Evolutionary conservation across 2,329 filamentous ascomycete genomes (phyloP), one percentile per base, ranked within the genome.

Genomic region (Zarea fungicola): DNA sequence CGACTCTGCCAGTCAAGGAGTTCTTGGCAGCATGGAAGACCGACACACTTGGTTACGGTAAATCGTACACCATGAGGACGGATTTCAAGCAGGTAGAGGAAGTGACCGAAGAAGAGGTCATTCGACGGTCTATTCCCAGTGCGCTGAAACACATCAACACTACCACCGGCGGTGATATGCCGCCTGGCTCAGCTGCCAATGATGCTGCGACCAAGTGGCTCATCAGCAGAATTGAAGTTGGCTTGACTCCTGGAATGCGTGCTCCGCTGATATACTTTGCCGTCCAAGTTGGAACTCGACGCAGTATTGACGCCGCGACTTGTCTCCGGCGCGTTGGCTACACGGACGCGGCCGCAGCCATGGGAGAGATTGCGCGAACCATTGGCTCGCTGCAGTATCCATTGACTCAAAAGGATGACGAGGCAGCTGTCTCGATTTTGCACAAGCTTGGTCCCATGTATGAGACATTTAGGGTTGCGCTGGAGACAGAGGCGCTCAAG

Each of bases 331-430:
- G 54, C 11, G 43, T 56, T 3, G 52, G 50, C 10, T 50, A 44
- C 18, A 16, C 34, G 5, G 39, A 44, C n/a, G 42, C 50, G 6
- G 49, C 50, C 6, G 21, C 19, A 3, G 22, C 53, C 9, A 51
- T 50, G 50, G 43, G 41, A 11, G 45, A 42, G 6, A 52, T 53
- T 45, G 52, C 54, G 5, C 37, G 51, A 14, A 40, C 46, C 3
- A 50, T 56, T 37, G 54, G 54, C 2, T 29, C 50, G 18, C 34
- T 56, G 34, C 54, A 56, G 45, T 51, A 56, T 42, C 50, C 52
- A 6, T 26, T 54, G 31, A 52, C 51, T 7, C 45, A 48, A 16
- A 46, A 48, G 4, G 42, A 52, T 5, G 49, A 28, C 25, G 44
- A 42, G 9, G 23, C 10, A 6, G 52, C 52, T 7, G 25, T 44